Evolutionary conservation across 2,329 filamentous ascomycete genomes (phyloP).

Genomic region (Phialophora tarda): DNA sequence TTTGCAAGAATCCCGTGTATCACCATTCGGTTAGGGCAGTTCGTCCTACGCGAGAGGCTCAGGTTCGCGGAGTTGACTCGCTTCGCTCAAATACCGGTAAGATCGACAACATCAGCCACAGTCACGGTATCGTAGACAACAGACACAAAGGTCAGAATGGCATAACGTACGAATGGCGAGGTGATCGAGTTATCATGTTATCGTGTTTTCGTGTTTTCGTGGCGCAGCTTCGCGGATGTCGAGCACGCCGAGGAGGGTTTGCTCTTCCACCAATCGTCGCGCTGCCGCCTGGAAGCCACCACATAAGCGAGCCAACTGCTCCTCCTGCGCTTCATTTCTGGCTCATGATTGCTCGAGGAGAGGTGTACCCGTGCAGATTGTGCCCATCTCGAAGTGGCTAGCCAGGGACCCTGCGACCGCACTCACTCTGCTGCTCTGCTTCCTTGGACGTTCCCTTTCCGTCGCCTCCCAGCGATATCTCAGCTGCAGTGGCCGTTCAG

Average conservation of each 20-base stretch:
- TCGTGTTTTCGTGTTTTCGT: slow-evolving; percentile 19
- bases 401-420: slow-evolving; percentile 16
- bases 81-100: slow-evolving; percentile 19
- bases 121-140: background rate
- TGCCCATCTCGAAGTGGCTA: slow-evolving; percentile 17
- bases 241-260: slow-evolving; percentile 16
- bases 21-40: background rate
- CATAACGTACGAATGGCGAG: slow-evolving; percentile 10
- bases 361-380: slow-evolving; percentile 15
- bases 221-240: slow-evolving; percentile 19
- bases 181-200: background rate
- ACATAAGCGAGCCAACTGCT: slow-evolving; percentile 16
- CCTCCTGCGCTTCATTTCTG: slow-evolving; percentile 2
- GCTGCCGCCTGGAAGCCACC: slow-evolving; percentile 7
- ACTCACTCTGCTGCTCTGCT: background rate
- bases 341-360: slow-evolving; percentile 12
- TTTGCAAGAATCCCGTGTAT: background rate
- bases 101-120: slow-evolving; percentile 22
- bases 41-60: background rate
- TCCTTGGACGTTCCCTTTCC: slow-evolving; percentile 6
- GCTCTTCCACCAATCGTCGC: slow-evolving; percentile 14
- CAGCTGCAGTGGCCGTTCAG: background rate
- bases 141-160: slow-evolving; percentile 3
- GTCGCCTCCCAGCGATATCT: slow-evolving; percentile 16
- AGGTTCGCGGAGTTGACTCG: slow-evolving; percentile 6